phyloP scores from a whole-genome alignment of 208 protist species.

The Blechomonas ayalai region DNA sequence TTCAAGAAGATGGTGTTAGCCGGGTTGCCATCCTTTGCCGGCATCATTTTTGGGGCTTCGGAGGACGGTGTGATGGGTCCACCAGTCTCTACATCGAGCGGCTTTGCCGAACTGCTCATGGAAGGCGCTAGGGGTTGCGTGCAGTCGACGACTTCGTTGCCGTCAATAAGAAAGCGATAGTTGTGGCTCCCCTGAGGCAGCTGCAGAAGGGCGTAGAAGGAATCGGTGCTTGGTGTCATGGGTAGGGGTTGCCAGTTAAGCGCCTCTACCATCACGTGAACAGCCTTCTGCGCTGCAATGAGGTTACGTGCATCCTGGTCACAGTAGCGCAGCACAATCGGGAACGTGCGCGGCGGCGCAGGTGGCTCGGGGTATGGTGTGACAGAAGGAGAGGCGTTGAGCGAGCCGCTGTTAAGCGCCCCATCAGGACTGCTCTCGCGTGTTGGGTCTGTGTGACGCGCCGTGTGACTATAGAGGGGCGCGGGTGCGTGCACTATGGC shows the following conservation, averaged over 20 bases:
- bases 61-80: slow-evolving; percentile 3
- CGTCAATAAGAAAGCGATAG: slow-evolving; percentile 76
- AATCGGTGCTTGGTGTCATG: slow-evolving; percentile 80
- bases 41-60: slow-evolving; percentile 9
- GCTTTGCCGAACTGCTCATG: not conserved
- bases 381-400: slow-evolving; percentile 7
- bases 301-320: slow-evolving; percentile 53
- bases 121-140: slow-evolving; percentile 53
- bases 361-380: not conserved
- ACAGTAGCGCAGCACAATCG: slow-evolving; percentile 71
- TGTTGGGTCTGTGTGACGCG: slow-evolving; percentile 4
- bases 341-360: slow-evolving; percentile 22
- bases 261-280: slow-evolving; percentile 61
- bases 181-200: slow-evolving; percentile 69
- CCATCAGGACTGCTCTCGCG: not conserved
- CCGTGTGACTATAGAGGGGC: not conserved
- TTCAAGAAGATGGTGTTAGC: slow-evolving; percentile 71
- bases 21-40: slow-evolving; percentile 37
- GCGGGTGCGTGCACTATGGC: slow-evolving; percentile 19
- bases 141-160: slow-evolving; percentile 59
- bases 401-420: slow-evolving; percentile 1
- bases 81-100: slow-evolving; percentile 4
- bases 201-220: slow-evolving; percentile 79
- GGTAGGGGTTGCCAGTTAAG: slow-evolving; percentile 60
- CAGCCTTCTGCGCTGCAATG: slow-evolving; percentile 22